Percentiles rank a stretch among this genome's conserved stretches.
phyloP scores from a whole-genome alignment of 1,284 basidiomycete species.

The Ceratobasidium sp. region DNA sequence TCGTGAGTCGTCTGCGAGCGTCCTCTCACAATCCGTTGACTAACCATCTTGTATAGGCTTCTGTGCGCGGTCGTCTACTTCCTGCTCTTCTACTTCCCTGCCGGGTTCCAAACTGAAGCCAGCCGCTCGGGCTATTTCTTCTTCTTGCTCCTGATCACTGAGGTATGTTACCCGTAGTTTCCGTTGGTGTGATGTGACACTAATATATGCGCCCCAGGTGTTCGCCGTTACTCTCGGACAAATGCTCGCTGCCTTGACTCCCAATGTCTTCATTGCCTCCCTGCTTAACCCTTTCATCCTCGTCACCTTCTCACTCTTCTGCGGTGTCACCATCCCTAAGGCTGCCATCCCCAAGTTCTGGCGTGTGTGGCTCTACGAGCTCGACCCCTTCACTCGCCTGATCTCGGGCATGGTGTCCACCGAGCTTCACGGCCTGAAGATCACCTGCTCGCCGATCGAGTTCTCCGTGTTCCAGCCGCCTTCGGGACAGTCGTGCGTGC shows the following conservation, averaged over 20 bases:
- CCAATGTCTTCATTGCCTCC: constrained; percentile 65
- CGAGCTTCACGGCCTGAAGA: constrained; percentile 77
- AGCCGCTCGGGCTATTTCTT: constrained; percentile 78
- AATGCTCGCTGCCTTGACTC: constrained; percentile 77
- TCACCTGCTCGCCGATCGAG: constrained; percentile 74
- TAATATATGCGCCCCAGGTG: neutral
- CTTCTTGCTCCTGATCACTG: constrained; percentile 68
- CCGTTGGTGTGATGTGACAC: neutral
- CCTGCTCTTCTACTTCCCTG: constrained; percentile 68
- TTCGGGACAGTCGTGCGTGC: constrained; percentile 73
- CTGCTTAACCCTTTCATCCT: constrained; percentile 43
- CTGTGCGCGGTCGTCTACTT: constrained; percentile 80
- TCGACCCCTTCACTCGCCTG: constrained; percentile 68
- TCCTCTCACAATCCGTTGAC: too few species aligned
- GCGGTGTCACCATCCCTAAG: constrained; percentile 77
- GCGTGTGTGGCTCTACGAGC: constrained; percentile 76
- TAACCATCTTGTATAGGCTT: constrained; percentile 53
- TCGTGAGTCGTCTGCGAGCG: constrained; percentile 58
- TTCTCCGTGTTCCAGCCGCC: constrained; percentile 78
- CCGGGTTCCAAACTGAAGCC: constrained; percentile 74
- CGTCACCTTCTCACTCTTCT: constrained; percentile 68
- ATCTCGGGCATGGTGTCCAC: constrained; percentile 80
- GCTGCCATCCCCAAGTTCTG: constrained; percentile 70
- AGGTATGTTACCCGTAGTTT: constrained; percentile 1
- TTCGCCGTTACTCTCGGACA: constrained; percentile 50